Evolutionary conservation across 495 filamentous ascomycete species (phyloP).

Genomic region (Extremus antarcticus): DNA sequence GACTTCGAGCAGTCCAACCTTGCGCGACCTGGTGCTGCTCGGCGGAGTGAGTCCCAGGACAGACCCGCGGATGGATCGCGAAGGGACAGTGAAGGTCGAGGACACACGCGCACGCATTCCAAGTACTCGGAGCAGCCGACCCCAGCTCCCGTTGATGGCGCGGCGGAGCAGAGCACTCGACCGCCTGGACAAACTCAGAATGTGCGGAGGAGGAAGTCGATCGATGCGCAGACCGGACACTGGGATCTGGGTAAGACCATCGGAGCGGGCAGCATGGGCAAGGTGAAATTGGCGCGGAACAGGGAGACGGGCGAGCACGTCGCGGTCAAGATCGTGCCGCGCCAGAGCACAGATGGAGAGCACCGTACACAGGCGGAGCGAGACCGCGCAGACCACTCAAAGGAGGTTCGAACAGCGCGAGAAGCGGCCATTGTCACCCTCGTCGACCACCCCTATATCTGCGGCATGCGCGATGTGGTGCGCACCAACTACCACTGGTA

Average conservation of each 20-base stretch:
- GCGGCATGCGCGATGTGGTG: constrained; percentile 88
- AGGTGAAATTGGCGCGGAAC: constrained; percentile 87
- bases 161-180: background rate
- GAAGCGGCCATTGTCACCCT: constrained; percentile 96
- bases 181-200: constrained; percentile 30
- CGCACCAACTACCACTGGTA: constrained; percentile 98
- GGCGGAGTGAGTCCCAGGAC: constrained; percentile 45
- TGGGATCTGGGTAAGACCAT: constrained; percentile 96
- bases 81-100: constrained; percentile 41
- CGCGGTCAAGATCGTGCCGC: constrained; percentile 95
- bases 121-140: constrained; percentile 30
- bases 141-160: constrained; percentile 21
- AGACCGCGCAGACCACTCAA: constrained; percentile 84
- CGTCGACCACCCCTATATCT: constrained; percentile 91
- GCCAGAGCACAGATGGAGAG: constrained; percentile 67
- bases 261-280: constrained; percentile 96
- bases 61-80: constrained; percentile 31
- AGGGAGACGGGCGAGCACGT: constrained; percentile 58
- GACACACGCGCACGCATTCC: constrained; percentile 43
- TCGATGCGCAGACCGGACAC: constrained; percentile 70
- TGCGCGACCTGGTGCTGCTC: constrained; percentile 34
- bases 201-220: constrained; percentile 64
- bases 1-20: constrained; percentile 49
- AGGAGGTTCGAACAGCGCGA: constrained; percentile 89
- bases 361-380: constrained; percentile 69